Base-by-base conservation (phyloP, 176 grass and related monocot genomes). In the Ensete ventricosum region DNA sequence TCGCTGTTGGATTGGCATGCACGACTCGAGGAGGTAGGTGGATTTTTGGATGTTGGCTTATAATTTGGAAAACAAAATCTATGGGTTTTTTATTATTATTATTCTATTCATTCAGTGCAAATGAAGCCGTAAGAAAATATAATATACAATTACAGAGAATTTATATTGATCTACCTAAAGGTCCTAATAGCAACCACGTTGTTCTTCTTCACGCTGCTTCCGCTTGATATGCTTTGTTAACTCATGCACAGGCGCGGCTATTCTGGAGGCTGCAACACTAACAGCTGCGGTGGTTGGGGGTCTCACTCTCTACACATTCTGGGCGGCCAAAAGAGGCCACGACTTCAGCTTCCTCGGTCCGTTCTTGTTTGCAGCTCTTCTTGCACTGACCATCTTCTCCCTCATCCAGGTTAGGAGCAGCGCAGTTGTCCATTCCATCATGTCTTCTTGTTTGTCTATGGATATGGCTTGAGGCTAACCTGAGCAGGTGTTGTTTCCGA, bases 1-100 rank as follows among this genome's bases (percentile, higher is more conserved):
- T 67, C 64, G 10, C 79, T n/a, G 72, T 93, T 50, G 87, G 84
- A 10, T 25, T 93, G 52, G 71, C 64, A 8, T 89, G 82, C 84
- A 66, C 84, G 64, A 76, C 71, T 20, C 29, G 24, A 9, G 85
- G 74, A 72, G 90, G 90, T 86, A 74, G 34, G 6, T 43, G 3
- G 34, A 43, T 6, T 43, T 43, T 43, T 43, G 29, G 29, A 34
- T 34, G 5, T 5, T 34, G 29, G 29, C n/a, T 3, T 34, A 34
- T 0, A 34, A 34, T 34, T 34, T 34, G 34, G 34, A 43, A 43
- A 3, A 43, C 34, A 0, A 43, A 43, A 6, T 43, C 34, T 43
- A 43, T 43, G 34, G 34, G 6, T 43, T 43, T 43, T 4, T 23
- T 23, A 0, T 23, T 23, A 23, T 23, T 23, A 23, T 3, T 0